Evolutionary conservation across 192 early-diverging fungal species (phyloP), one percentile per base, ranked within the genome.

Genomic region (Allomyces arbusculus): DNA sequence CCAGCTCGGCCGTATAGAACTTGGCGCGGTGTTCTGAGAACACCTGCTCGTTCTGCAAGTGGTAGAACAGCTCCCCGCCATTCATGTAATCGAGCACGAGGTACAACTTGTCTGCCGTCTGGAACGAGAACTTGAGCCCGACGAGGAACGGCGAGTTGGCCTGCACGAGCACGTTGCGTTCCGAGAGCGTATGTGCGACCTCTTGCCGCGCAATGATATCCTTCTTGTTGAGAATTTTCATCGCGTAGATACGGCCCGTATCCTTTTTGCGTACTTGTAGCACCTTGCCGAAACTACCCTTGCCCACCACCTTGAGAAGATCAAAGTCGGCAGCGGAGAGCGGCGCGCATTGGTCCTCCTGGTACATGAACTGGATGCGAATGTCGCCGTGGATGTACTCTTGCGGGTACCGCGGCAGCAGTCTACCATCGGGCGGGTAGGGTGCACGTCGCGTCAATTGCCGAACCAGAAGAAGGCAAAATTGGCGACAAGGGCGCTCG

Each of bases 261-360:
- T 91, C 89, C 68, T 82, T 82, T 71, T 94, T 94, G 63, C 92
- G 90, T 62, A 94, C 92, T 74, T 91, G 90, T 86, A 91, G 89
- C 74, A 96, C 94, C 79, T 94, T 96, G 68, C 91, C 92, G 79
- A 95, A 98, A 72, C 86, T 89, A 58, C 95, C 95, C 68, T 94
- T 93, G 62, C 95, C 95, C 75, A 98, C 90, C 64, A 95, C 90
- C 71, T 92, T 93, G 55, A 96, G 80, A 66, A 94, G 74, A 69
- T 92, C 92, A 77, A 98, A 98, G 64, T 89, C 86, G 62, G 96
- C 91, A 61, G 92, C 83, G 44, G 85, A 78, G 69, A 95, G 72
- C 23, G 89, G 86, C 24, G 80, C 82, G 50, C 84, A 77, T 69
- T 82, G 80, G 62, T 84, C 80, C 44, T 81, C 79, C 69, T 85